Base-by-base conservation (phyloP, 2,329 filamentous ascomycete genomes). In the Colletotrichum sp. region DNA sequence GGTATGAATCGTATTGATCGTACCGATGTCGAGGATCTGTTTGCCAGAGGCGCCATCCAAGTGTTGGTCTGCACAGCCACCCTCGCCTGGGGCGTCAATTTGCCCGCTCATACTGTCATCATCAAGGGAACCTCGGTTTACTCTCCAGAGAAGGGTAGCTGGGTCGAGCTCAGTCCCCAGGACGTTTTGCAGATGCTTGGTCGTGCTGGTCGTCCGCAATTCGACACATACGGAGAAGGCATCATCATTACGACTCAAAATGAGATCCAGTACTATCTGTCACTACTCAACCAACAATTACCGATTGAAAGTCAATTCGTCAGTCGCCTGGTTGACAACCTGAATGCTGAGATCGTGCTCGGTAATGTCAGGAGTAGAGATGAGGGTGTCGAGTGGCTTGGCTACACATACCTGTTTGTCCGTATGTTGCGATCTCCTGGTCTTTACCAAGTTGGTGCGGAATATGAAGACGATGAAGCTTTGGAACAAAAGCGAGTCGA, bases 101-200 rank as follows among this genome's bases (percentile, higher is more conserved):
- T 99, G 81, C 97, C 97, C 6, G 97, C 97, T 3, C 97, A 99
- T 81, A 98, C 97, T 1, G 97, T 99, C 80, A 96, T 99, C 81
- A 99, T 99, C 87, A 99, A 99, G 85, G 97, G 97, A 69, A 99
- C 97, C 1, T 95, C 98, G 81, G 93, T 99, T 24, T 99, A 99
- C 85, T 98, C 97, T 0, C 97, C 97, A 0, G 97, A 99, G 82
- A 98, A 98, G 86, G 97, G 97, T 86, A 97, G 94, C 83, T 99
- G 97, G 96, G 96, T 99, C 24, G 97, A 99, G 82, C 86, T 99
- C 68, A 98, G 96, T 80, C 97, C 97, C 15, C 97, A 99, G 82
- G 97, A 99, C 85, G 96, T 99, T 43, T 88, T 99, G 65, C 97
- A 99, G 83, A 99, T 99, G 97, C 92, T 99, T 79, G 97, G 97